phyloP scores from a whole-genome alignment of 129 eudicot genomes.

The Kitagawia praeruptora region DNA sequence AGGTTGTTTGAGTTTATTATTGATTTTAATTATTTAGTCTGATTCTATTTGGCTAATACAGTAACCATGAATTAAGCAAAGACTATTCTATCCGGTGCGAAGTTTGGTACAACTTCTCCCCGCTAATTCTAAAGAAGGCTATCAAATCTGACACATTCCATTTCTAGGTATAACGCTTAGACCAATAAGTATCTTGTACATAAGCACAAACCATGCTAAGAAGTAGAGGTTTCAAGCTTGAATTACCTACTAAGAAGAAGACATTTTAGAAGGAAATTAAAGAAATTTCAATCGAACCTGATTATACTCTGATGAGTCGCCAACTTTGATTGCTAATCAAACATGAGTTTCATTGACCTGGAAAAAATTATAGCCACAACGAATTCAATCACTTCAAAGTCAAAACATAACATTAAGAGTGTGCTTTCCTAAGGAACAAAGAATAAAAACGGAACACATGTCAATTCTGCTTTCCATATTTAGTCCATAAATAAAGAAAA shows the following conservation, averaged over 20 bases:
- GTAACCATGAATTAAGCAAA: no score
- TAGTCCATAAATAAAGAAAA: background rate
- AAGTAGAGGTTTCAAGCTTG: background rate
- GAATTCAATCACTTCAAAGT: background rate
- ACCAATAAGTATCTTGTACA: background rate
- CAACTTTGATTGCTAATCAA: constrained; percentile 83
- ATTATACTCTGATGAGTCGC: constrained; percentile 83
- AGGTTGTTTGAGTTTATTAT: no score
- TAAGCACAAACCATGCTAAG: background rate
- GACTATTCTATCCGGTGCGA: no score
- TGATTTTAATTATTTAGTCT: no score
- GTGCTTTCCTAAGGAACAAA: background rate
- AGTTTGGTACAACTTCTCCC: no score
- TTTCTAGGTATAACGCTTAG: background rate
- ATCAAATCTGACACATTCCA: background rate
- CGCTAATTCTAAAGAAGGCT: background rate
- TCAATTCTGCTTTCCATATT: background rate
- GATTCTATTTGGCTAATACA: no score
- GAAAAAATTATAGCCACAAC: background rate
- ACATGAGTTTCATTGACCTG: constrained; percentile 99
- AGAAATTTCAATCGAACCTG: constrained; percentile 50
- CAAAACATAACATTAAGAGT: background rate
- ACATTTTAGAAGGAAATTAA: background rate
- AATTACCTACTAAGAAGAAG: background rate
- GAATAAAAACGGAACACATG: background rate